These are phyloP conservation scores for Mycena indigotica DNA, from an alignment of 768 basidiomycete species.

Conservation along the genomic window DNA sequence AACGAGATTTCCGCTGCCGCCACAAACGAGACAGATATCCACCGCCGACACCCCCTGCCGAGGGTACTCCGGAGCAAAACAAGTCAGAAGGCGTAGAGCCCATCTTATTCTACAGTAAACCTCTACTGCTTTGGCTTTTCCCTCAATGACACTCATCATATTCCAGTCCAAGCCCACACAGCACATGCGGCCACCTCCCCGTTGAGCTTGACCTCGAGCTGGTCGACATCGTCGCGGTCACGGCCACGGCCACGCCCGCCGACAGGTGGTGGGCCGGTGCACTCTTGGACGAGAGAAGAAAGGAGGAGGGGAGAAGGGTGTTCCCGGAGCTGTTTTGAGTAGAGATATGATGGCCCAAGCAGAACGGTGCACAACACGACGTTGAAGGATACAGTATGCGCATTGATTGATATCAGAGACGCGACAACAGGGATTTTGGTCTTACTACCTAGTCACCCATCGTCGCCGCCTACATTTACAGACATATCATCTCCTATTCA, in stretches of 20 bases:
- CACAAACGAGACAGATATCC: conserved; percentile 32
- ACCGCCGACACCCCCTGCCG: conserved; percentile 32
- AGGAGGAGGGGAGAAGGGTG: conserved; percentile 71
- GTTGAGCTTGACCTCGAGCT: conserved; percentile 95
- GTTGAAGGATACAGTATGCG: no score
- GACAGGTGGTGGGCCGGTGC: conserved; percentile 99
- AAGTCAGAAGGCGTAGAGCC: conserved; percentile 63
- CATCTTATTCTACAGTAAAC: conserved; percentile 86
- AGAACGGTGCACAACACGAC: no score
- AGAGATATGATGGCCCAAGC: no score
- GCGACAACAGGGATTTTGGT: no score
- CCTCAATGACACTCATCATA: not conserved
- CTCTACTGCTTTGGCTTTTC: conserved; percentile 5
- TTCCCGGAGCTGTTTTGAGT: conserved; percentile 87
- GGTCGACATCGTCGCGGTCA: conserved; percentile 95
- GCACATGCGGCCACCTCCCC: conserved; percentile 83
- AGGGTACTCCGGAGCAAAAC: conserved; percentile 42
- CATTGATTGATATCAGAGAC: no score
- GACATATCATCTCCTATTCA: no score
- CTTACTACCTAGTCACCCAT: no score
- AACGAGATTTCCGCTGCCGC: no score
- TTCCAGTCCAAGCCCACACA: conserved; percentile 83
- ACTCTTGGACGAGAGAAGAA: conserved; percentile 70
- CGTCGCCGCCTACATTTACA: no score
- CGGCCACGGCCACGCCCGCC: conserved; percentile 86